Evolutionary conservation across 768 basidiomycete genomes (phyloP).

Genomic region (Kwoniella europaea): DNA sequence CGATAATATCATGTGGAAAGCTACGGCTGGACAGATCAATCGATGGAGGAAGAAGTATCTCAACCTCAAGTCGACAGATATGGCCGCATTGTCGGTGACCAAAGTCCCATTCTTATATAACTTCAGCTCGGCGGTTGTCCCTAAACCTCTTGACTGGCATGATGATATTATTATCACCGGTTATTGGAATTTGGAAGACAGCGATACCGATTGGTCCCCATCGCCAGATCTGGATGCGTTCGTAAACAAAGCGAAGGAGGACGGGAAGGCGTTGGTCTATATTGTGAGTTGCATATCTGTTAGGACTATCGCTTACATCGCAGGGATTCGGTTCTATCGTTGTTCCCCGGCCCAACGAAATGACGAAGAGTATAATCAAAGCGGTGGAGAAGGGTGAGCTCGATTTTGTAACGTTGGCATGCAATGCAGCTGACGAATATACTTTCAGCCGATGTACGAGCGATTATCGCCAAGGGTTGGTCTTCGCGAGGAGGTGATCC

Average conservation of each 20-base stretch:
- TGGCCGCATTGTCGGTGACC: conserved; percentile 67
- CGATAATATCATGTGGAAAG: conserved; percentile 71
- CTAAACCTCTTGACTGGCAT: conserved; percentile 73
- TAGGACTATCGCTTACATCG: conserved; percentile 15
- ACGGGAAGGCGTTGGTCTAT: conserved; percentile 70
- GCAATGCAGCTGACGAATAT: background rate
- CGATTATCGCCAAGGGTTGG: conserved; percentile 74
- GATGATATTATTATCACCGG: conserved; percentile 62
- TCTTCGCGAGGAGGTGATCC: conserved; percentile 62
- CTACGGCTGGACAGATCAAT: conserved; percentile 71
- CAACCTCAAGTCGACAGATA: conserved; percentile 64
- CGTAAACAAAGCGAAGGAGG: conserved; percentile 65
- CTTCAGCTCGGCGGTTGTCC: conserved; percentile 71
- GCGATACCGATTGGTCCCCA: conserved; percentile 67
- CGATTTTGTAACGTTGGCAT: background rate
- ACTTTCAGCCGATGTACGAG: conserved; percentile 66
- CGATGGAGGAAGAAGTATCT: conserved; percentile 67
- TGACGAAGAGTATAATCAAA: conserved; percentile 66
- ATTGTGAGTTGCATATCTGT: conserved; percentile 59
- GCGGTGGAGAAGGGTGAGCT: conserved; percentile 66
- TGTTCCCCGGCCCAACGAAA: conserved; percentile 66
- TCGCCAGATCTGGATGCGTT: conserved; percentile 64
- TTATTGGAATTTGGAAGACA: conserved; percentile 71
- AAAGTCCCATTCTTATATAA: conserved; percentile 70
- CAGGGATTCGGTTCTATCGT: conserved; percentile 70